Evolutionary conservation across 1,284 basidiomycete species (phyloP).

Genomic region (Puccinia sorghi): DNA sequence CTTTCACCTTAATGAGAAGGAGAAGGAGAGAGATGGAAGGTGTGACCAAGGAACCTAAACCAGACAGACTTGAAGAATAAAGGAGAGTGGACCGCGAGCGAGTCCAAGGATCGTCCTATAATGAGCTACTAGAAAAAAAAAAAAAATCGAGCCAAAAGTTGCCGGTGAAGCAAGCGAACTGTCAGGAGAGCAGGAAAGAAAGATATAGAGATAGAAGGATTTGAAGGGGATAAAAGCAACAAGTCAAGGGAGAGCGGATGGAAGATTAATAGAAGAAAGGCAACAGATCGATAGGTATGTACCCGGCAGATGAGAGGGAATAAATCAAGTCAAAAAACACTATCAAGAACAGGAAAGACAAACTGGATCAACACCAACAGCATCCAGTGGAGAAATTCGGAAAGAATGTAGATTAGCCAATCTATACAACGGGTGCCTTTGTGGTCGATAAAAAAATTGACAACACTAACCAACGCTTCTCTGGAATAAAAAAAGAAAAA

Average conservation of each 20-base stretch:
- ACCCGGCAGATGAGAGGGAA: slow-evolving; percentile 1
- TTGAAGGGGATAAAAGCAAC: slow-evolving; percentile 13
- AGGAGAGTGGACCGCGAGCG: slow-evolving; percentile 12
- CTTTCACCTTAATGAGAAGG: slow-evolving; percentile 11
- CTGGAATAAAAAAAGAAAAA: not conserved
- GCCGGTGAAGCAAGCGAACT: slow-evolving; percentile 25
- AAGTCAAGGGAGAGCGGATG: slow-evolving; percentile 20
- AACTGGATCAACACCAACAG: slow-evolving; percentile 1
- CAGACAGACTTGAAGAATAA: slow-evolving; percentile 5
- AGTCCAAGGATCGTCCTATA: slow-evolving; percentile 25
- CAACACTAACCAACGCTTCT: slow-evolving; percentile 16
- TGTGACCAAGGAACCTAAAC: not conserved
- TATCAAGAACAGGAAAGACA: slow-evolving; percentile 6
- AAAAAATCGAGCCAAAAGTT: not conserved
- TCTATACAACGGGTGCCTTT: slow-evolving; percentile 21
- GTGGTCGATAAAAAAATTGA: slow-evolving; percentile 21
- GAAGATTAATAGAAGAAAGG: slow-evolving; percentile 4
- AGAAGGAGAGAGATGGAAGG: too few species aligned
- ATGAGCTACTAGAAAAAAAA: not conserved
- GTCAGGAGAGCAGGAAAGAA: slow-evolving; percentile 26
- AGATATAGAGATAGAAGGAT: slow-evolving; percentile 16
- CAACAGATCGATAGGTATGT: not conserved
- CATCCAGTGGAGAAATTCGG: slow-evolving; percentile 17
- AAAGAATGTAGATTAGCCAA: slow-evolving; percentile 33
- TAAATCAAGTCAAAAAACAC: slow-evolving; percentile 7